phyloP scores from a whole-genome alignment of 192 early-diverging fungal species.

The Oehlia diaphana region DNA sequence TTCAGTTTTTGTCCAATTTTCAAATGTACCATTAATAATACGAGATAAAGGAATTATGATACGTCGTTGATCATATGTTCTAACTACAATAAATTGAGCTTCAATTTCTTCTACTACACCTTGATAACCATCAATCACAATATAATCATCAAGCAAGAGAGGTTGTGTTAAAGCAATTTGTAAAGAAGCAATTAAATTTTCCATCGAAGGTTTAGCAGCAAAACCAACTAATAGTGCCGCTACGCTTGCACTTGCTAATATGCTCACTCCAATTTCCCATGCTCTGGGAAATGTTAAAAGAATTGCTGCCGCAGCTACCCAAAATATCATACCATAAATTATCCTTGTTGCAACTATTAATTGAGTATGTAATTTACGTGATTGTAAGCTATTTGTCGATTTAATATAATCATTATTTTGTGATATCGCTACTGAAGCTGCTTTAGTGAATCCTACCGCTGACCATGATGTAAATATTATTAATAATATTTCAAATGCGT shows the following conservation, averaged over 20 bases:
- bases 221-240: constrained; percentile 41
- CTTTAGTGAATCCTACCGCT: constrained; percentile 41
- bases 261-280: constrained; percentile 39
- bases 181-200: constrained; percentile 44
- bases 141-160: constrained; percentile 43
- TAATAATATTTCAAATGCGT: constrained; percentile 37
- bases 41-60: constrained; percentile 40
- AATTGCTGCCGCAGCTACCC: constrained; percentile 35
- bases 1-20: constrained; percentile 11
- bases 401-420: constrained; percentile 32
- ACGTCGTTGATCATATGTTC: constrained; percentile 38
- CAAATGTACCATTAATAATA: not conserved
- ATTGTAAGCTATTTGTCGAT: constrained; percentile 26
- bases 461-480: constrained; percentile 34
- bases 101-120: constrained; percentile 43
- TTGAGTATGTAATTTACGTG: constrained; percentile 40
- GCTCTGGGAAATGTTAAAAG: constrained; percentile 45
- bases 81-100: constrained; percentile 43
- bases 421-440: constrained; percentile 31
- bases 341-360: constrained; percentile 43
- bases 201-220: constrained; percentile 41
- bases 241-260: constrained; percentile 46
- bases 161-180: constrained; percentile 48
- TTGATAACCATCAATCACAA: constrained; percentile 30
- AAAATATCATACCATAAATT: constrained; percentile 37